A percentile compares a stretch with the other conserved stretches of the same genome.
These are phyloP conservation scores for Clavariopsis aquatica DNA, from an alignment of 495 filamentous ascomycete genomes.

Conservation along the genomic window DNA sequence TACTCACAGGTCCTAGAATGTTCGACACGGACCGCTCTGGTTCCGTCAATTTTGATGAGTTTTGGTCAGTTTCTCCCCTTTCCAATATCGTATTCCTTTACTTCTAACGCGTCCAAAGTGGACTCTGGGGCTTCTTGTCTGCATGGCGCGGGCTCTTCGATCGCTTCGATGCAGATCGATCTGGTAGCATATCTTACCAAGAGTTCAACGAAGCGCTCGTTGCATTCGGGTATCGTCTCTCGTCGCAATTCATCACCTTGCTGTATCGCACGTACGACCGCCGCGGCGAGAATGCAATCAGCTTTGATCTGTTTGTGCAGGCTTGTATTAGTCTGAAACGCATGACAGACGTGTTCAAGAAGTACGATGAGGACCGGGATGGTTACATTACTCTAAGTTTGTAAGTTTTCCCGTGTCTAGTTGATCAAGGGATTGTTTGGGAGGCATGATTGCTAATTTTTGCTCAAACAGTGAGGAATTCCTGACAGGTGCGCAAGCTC, in stretches of 20 bases:
- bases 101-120: slow-evolving; percentile 38
- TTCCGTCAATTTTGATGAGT: slow-evolving; percentile 91
- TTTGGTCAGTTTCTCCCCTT: slow-evolving; percentile 56
- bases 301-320: slow-evolving; percentile 97
- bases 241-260: slow-evolving; percentile 74
- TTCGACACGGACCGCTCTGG: slow-evolving; percentile 89
- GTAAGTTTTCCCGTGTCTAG: slow-evolving; percentile 37
- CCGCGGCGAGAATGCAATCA: slow-evolving; percentile 58
- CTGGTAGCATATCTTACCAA: slow-evolving; percentile 77
- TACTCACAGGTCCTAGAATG: slow-evolving; percentile 57
- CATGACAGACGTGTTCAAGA: slow-evolving; percentile 99
- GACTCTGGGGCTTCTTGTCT: slow-evolving; percentile 90
- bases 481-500: slow-evolving; percentile 50
- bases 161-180: slow-evolving; percentile 86
- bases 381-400: slow-evolving; percentile 58
- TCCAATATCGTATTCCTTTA: background rate
- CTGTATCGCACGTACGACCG: slow-evolving; percentile 72
- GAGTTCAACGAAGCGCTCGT: slow-evolving; percentile 92
- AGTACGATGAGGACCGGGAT: slow-evolving; percentile 95
- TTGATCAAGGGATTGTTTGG: background rate
- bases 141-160: slow-evolving; percentile 94
- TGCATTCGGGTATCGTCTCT: slow-evolving; percentile 92
- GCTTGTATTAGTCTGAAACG: slow-evolving; percentile 93
- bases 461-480: slow-evolving; percentile 46
- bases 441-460: slow-evolving; percentile 17